Percentiles rank a stretch among this genome's conserved stretches.
phyloP scores from a whole-genome alignment of 73 alveolate genomes.

The Paraurostyla sp. region DNA sequence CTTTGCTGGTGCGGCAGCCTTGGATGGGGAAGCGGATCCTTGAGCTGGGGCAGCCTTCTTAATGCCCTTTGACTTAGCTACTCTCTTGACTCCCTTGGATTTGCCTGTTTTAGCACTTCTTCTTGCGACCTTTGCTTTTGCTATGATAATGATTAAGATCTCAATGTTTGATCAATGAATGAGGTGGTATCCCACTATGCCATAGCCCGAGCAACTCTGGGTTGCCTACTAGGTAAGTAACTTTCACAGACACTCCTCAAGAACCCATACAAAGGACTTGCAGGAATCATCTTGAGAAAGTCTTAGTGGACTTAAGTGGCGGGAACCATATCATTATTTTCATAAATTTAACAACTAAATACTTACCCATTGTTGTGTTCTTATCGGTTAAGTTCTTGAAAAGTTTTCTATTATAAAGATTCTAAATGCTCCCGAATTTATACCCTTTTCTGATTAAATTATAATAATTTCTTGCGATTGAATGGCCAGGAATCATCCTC shows the following conservation, averaged over 20 bases:
- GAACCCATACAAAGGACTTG: not conserved
- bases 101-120: not conserved
- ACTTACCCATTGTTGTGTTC: slow-evolving; percentile 9
- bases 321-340: slow-evolving; percentile 16
- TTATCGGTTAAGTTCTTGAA: slow-evolving; percentile 24
- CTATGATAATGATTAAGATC: not conserved
- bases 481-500: not conserved
- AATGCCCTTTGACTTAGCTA: not conserved
- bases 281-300: not conserved
- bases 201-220: slow-evolving; percentile 1
- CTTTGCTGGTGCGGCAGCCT: not conserved
- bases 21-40: slow-evolving; percentile 7
- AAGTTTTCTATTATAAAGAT: not conserved
- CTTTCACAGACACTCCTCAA: not conserved
- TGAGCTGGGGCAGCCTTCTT: not conserved
- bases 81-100: not conserved
- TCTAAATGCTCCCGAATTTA: not conserved
- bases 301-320: not conserved
- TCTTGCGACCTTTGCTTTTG: not conserved
- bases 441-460: slow-evolving; percentile 8
- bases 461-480: not conserved
- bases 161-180: not conserved
- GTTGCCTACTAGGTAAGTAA: not conserved
- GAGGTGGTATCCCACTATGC: not conserved
- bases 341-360: slow-evolving; percentile 11